Conservation (phyloP, 495 filamentous ascomycete species). For the Bacidia rubella region DNA sequence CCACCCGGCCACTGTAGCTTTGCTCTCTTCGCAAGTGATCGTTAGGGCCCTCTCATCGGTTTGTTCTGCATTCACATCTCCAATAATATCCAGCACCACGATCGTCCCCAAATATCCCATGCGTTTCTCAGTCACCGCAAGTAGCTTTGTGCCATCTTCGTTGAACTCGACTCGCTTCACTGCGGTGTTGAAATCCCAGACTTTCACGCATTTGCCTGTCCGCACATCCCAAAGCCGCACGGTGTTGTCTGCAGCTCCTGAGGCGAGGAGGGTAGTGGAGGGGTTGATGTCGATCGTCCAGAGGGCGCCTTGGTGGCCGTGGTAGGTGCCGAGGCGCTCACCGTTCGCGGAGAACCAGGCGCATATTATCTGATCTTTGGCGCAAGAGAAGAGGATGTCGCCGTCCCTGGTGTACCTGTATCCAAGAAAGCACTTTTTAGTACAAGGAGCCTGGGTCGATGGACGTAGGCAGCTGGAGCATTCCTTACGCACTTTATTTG, state of each 20-base stretch:
- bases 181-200: constrained; percentile 90
- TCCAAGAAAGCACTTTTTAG: not conserved
- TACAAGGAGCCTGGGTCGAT: not conserved
- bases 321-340: constrained; percentile 89
- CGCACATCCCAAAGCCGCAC: constrained; percentile 94
- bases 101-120: constrained; percentile 91
- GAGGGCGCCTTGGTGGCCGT: constrained; percentile 91
- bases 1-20: constrained; percentile 94
- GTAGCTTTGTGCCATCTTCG: constrained; percentile 73
- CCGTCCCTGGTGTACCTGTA: constrained; percentile 82
- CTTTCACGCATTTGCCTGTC: constrained; percentile 83
- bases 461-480: constrained; percentile 8
- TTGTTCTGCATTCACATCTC: constrained; percentile 71
- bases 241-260: constrained; percentile 94
- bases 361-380: constrained; percentile 95
- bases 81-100: constrained; percentile 72
- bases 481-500: constrained; percentile 75
- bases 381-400: constrained; percentile 91
- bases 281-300: constrained; percentile 98
- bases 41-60: constrained; percentile 62
- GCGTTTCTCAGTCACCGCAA: constrained; percentile 95
- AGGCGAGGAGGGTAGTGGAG: constrained; percentile 82
- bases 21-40: constrained; percentile 86
- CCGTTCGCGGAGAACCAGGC: constrained; percentile 90
- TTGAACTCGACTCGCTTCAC: constrained; percentile 95